Percentiles rank a stretch among this genome's conserved stretches.
Evolutionary conservation across 257 asterid genomes (phyloP).

Genomic region (Solanum tacnaense): DNA sequence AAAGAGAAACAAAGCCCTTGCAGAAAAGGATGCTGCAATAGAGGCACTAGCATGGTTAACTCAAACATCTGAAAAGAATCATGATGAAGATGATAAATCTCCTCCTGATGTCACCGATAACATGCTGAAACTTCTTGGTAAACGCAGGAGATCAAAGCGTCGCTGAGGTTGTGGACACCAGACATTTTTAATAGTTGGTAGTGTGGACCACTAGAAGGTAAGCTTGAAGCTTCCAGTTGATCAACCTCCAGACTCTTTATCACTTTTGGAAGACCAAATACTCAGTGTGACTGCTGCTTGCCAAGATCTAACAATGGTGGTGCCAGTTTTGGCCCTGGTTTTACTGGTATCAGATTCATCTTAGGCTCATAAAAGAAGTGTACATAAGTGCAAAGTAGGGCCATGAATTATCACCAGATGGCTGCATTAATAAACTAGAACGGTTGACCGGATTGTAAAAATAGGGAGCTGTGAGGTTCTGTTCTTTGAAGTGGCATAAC

Average conservation of each 20-base stretch:
- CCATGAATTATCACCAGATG: neutral
- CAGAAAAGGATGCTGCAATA: slow-evolving; percentile 92
- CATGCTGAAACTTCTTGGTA: slow-evolving; percentile 85
- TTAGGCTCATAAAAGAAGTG: neutral
- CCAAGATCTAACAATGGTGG: neutral
- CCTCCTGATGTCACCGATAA: slow-evolving; percentile 76
- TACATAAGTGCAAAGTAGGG: neutral
- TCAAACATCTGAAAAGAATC: slow-evolving; percentile 54
- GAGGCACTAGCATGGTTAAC: slow-evolving; percentile 96
- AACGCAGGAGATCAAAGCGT: slow-evolving; percentile 58
- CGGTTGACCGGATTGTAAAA: neutral
- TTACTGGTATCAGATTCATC: neutral
- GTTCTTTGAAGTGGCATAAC: neutral
- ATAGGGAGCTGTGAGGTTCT: neutral
- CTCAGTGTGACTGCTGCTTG: neutral
- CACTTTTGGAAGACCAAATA: neutral
- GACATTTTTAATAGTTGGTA: neutral
- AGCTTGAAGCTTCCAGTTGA: neutral
- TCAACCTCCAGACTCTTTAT: neutral
- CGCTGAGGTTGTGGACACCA: slow-evolving; percentile 18
- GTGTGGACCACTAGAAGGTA: neutral
- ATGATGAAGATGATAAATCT: slow-evolving; percentile 41
- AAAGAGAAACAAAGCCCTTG: slow-evolving; percentile 65
- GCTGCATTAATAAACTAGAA: neutral
- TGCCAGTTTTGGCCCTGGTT: neutral